Evolutionary conservation across 768 basidiomycete genomes (phyloP).

Genomic region (Mycena polygramma): DNA sequence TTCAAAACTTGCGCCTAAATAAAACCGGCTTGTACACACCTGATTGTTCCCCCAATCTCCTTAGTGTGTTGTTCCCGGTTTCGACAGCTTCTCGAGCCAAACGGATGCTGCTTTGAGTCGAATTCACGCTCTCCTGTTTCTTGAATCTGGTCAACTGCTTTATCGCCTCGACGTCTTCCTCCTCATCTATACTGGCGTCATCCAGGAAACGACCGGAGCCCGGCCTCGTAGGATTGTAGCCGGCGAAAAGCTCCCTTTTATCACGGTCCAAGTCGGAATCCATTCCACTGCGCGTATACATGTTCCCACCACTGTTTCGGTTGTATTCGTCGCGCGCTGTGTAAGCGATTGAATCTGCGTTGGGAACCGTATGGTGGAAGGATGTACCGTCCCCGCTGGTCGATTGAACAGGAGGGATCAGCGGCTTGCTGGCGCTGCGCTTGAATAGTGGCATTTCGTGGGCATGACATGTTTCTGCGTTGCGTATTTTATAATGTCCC

Average conservation of each 20-base stretch:
- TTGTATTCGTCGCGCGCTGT: constrained; percentile 59
- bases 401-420: constrained; percentile 75
- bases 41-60: constrained; percentile 91
- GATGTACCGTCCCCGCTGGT: constrained; percentile 49
- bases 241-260: constrained; percentile 81
- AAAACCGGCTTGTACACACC: constrained; percentile 61
- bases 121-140: constrained; percentile 93
- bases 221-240: constrained; percentile 72
- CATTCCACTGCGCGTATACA: constrained; percentile 69
- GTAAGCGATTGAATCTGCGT: constrained; percentile 20
- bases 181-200: constrained; percentile 67
- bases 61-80: constrained; percentile 88
- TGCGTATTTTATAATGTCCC: no score
- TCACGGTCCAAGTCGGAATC: constrained; percentile 70
- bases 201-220: constrained; percentile 80
- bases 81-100: constrained; percentile 98
- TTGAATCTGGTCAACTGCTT: constrained; percentile 90
- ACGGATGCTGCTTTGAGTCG: constrained; percentile 91
- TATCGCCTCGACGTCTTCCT: constrained; percentile 94
- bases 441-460: constrained; percentile 54
- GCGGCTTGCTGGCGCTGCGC: constrained; percentile 73
- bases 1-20: no score
- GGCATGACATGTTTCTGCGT: no score
- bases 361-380: constrained; percentile 60
- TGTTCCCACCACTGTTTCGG: constrained; percentile 68